Evolutionary conservation across 1,284 basidiomycete genomes (phyloP), one percentile per base, ranked within the genome.

Genomic region (Tylopilus sp.): DNA sequence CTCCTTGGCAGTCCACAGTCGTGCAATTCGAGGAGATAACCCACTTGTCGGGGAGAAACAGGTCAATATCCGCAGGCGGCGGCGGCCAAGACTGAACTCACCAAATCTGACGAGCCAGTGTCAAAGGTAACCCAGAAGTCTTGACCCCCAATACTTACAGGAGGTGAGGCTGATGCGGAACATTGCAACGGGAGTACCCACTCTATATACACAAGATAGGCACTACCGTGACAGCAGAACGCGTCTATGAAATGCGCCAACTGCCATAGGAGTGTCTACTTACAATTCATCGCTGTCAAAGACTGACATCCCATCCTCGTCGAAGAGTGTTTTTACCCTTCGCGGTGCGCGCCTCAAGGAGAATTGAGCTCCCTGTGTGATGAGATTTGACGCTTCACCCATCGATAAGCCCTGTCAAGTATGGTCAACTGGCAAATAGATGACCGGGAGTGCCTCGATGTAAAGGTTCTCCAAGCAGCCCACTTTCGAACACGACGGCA

Each of bases 111-210:
- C 3, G 76, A 77, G 58, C 79, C 76, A 38, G 76, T 77, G 57
- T 80, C 79, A n/a, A 77, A 77, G 5, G 77, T 79, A 26, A 80
- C 62, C 76, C 79, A 80, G 36, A 77, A 80, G 32, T 67, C 65
- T 67, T 77, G 76, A 13, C 74, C 78, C 18, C 79, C 79, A 4
- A 77, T 69, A 13, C 76, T 77, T 62, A 38, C 55, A 51, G 53
- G 60, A 39, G 15, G 57, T 65, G 60, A 41, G 58, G 49, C 24
- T 26, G 12, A 36, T 26, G 44, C 12, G 51, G 22, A 29, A 19
- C n/a, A 56, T 54, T 53, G 15, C 24, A 44, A 9, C 12, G 57
- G 57, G 33, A 47, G 7, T 3, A 60, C 75, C 68, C 61, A 76
- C 75, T 62, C 64, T 51, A 78, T n/a, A 51, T 74, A 74, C 22